Evolutionary conservation across 768 basidiomycete genomes (phyloP).

Genomic region (Pleurotus tuoliensis): DNA sequence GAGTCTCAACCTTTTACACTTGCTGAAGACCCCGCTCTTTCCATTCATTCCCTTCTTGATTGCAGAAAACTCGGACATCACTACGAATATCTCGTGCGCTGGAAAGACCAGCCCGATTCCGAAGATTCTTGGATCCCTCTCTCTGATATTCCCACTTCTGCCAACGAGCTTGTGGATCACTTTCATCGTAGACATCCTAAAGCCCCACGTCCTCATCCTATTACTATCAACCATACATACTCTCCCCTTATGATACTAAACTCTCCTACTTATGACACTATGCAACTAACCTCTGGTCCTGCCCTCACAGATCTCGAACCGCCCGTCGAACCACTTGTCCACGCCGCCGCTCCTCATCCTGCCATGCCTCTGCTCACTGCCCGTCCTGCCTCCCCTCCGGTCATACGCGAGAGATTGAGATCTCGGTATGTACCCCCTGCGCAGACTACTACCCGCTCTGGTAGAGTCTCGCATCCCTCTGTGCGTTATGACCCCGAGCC

Average conservation of each 20-base stretch:
- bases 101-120: constrained; percentile 18
- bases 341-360: not conserved
- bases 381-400: constrained; percentile 12
- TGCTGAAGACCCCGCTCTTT: too few species aligned
- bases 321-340: not conserved
- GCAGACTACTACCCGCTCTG: constrained; percentile 14
- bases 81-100: constrained; percentile 32
- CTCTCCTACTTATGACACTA: constrained; percentile 1
- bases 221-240: not conserved
- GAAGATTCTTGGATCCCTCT: constrained; percentile 33
- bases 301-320: constrained; percentile 1
- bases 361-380: constrained; percentile 5
- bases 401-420: constrained; percentile 13
- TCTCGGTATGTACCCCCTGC: constrained; percentile 15
- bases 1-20: too few species aligned
- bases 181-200: constrained; percentile 28
- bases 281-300: not conserved
- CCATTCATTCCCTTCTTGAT: constrained; percentile 20
- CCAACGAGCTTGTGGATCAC: constrained; percentile 25
- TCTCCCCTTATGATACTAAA: not conserved
- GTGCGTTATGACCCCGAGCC: not conserved
- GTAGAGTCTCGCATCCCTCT: constrained; percentile 11
- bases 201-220: not conserved
- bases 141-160: constrained; percentile 27
- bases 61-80: constrained; percentile 27